Conservation (phyloP, 2,329 filamentous ascomycete species). For the Monilinia laxa region DNA sequence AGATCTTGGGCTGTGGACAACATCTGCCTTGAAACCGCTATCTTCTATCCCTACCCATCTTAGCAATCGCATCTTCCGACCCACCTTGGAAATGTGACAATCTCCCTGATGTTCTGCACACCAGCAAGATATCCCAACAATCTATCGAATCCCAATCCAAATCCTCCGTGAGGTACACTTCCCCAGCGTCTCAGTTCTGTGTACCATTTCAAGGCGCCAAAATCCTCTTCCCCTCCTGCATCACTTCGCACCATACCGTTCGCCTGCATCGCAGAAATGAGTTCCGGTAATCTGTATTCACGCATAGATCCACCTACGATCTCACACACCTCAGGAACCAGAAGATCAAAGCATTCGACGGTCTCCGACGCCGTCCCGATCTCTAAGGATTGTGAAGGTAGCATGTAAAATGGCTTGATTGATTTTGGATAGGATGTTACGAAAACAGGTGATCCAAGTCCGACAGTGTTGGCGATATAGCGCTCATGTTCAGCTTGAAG, state of each 20-base stretch:
- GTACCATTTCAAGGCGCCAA: slow-evolving; percentile 64
- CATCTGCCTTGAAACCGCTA: background rate
- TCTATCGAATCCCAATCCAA: slow-evolving; percentile 70
- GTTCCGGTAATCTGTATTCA: slow-evolving; percentile 60
- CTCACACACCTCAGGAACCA: slow-evolving; percentile 67
- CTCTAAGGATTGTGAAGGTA: slow-evolving; percentile 47
- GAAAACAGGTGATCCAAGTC: slow-evolving; percentile 66
- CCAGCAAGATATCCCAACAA: slow-evolving; percentile 66
- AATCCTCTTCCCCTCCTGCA: slow-evolving; percentile 39
- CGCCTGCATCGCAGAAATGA: slow-evolving; percentile 59
- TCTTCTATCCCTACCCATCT: background rate
- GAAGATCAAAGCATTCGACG: slow-evolving; percentile 70
- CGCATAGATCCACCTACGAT: slow-evolving; percentile 69
- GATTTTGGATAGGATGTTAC: slow-evolving; percentile 87
- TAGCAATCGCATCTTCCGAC: slow-evolving; percentile 44
- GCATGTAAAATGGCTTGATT: slow-evolving; percentile 93
- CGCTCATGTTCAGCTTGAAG: slow-evolving; percentile 92
- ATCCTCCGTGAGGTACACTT: slow-evolving; percentile 69
- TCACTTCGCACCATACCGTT: slow-evolving; percentile 50
- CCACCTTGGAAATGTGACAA: slow-evolving; percentile 67
- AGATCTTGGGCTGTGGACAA: background rate
- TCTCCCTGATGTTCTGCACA: slow-evolving; percentile 64
- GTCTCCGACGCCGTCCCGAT: slow-evolving; percentile 43
- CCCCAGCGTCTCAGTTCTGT: slow-evolving; percentile 68
- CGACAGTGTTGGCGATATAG: slow-evolving; percentile 69